phyloP scores from a whole-genome alignment of 2,329 filamentous ascomycete species.

The Fusarium tanahbumbuense region DNA sequence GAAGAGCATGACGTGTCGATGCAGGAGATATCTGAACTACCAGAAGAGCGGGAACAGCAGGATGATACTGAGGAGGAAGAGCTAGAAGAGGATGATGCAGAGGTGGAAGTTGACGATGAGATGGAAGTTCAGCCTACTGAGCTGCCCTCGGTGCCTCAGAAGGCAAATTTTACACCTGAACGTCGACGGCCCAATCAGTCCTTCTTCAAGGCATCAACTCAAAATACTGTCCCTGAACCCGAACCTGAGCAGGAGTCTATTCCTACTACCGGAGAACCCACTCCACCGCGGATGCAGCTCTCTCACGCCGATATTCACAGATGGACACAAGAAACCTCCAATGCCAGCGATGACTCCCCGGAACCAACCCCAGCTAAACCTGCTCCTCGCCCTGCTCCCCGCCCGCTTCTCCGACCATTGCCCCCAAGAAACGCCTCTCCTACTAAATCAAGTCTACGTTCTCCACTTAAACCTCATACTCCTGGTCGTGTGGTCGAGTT shows the following conservation, averaged over 20 bases:
- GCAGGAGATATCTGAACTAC: slow-evolving; percentile 12
- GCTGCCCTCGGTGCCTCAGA: slow-evolving; percentile 57
- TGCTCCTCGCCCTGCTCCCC: slow-evolving; percentile 44
- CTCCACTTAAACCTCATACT: slow-evolving; percentile 67
- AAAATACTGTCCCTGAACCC: neutral
- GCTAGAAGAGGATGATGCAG: slow-evolving; percentile 26
- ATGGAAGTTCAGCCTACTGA: slow-evolving; percentile 16
- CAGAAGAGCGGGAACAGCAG: neutral
- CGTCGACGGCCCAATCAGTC: slow-evolving; percentile 50
- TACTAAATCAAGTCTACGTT: slow-evolving; percentile 67
- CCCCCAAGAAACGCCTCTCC: slow-evolving; percentile 66
- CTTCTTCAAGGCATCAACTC: slow-evolving; percentile 54
- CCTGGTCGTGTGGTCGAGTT: slow-evolving; percentile 70
- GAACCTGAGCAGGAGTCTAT: slow-evolving; percentile 34
- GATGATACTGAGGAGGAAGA: slow-evolving; percentile 42
- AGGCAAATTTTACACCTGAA: slow-evolving; percentile 62
- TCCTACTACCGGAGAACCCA: slow-evolving; percentile 35
- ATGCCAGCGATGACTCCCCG: slow-evolving; percentile 53
- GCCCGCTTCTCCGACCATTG: slow-evolving; percentile 59
- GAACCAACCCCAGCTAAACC: slow-evolving; percentile 32
- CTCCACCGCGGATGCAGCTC: slow-evolving; percentile 57
- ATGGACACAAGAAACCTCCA: slow-evolving; percentile 57
- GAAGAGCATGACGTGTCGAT: slow-evolving; percentile 11
- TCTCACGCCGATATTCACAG: slow-evolving; percentile 56
- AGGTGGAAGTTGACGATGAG: slow-evolving; percentile 48